Evolutionary conservation across 2,329 filamentous ascomycete species (phyloP).

Genomic region (Cytospora schulzeri): DNA sequence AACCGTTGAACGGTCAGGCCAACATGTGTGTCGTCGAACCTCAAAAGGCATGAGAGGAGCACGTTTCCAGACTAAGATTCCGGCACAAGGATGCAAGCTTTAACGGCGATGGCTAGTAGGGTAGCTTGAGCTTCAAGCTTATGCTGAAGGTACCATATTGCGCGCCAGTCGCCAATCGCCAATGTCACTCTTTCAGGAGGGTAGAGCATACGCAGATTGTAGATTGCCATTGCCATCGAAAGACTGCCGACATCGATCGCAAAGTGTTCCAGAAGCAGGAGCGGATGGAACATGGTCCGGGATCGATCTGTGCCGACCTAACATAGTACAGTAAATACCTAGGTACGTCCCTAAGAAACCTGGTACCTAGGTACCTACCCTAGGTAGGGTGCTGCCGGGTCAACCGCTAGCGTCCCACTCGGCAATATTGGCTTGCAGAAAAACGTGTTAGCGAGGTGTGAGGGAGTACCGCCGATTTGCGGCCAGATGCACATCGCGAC

Average conservation of each 20-base stretch:
- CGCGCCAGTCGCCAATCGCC: neutral
- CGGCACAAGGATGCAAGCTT: conserved; percentile 21
- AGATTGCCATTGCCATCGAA: too few relatives aligned
- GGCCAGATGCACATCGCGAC: conserved; percentile 2
- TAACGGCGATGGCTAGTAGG: neutral
- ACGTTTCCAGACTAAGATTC: conserved; percentile 5
- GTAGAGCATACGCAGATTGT: too few relatives aligned
- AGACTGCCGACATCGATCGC: neutral
- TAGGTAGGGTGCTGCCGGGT: neutral
- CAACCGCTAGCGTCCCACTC: conserved; percentile 10
- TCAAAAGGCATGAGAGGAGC: neutral
- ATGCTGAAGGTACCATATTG: neutral
- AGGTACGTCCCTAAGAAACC: neutral
- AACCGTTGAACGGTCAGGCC: neutral
- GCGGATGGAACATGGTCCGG: neutral
- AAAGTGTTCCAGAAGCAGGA: neutral
- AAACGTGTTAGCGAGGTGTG: conserved; percentile 8
- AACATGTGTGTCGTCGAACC: neutral
- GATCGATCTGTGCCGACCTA: too few relatives aligned
- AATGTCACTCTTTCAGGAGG: neutral
- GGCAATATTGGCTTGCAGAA: conserved; percentile 16
- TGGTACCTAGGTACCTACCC: neutral
- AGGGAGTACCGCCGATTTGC: neutral
- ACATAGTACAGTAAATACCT: too few relatives aligned
- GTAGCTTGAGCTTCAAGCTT: neutral